These are phyloP conservation scores for Amphibolis antarctica DNA, from an alignment of 106 monocot species.

Conservation along the genomic window DNA sequence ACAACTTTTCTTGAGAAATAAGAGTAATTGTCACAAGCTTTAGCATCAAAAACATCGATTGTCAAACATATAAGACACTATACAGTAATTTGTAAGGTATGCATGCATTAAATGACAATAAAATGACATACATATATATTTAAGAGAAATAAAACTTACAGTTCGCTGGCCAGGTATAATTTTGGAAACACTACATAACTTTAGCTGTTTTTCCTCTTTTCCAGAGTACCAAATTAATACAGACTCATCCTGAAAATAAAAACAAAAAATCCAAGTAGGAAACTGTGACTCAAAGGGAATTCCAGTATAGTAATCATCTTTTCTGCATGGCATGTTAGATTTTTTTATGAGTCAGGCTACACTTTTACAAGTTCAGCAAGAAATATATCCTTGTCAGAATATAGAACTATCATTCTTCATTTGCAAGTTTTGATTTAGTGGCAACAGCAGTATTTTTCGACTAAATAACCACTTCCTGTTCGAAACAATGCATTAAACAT, in stretches of 20 bases:
- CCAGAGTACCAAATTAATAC: slow-evolving; percentile 93
- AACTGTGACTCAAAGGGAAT: not conserved
- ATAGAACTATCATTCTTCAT: too few species aligned
- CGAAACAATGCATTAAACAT: slow-evolving; percentile 9
- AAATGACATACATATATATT: not conserved
- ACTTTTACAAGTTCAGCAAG: too few species aligned
- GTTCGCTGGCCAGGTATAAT: slow-evolving; percentile 99
- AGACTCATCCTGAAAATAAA: slow-evolving; percentile 80
- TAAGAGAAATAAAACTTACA: slow-evolving; percentile 32
- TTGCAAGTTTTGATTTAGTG: not conserved
- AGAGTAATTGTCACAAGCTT: too few species aligned
- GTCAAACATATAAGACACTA: too few species aligned
- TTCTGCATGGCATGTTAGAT: too few species aligned
- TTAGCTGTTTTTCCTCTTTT: slow-evolving; percentile 97
- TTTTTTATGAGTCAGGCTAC: too few species aligned
- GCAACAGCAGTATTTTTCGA: not conserved
- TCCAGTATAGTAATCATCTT: not conserved
- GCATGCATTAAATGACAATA: not conserved
- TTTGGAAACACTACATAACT: slow-evolving; percentile 82
- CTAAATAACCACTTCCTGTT: not conserved
- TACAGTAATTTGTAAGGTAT: not conserved
- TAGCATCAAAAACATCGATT: too few species aligned
- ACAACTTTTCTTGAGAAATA: too few species aligned
- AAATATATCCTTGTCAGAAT: too few species aligned
- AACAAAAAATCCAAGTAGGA: slow-evolving; percentile 1